These are phyloP conservation scores for Pseudopyrenochaeta lycopersici DNA, from an alignment of 2,329 filamentous ascomycete genomes.

Conservation along the genomic window DNA sequence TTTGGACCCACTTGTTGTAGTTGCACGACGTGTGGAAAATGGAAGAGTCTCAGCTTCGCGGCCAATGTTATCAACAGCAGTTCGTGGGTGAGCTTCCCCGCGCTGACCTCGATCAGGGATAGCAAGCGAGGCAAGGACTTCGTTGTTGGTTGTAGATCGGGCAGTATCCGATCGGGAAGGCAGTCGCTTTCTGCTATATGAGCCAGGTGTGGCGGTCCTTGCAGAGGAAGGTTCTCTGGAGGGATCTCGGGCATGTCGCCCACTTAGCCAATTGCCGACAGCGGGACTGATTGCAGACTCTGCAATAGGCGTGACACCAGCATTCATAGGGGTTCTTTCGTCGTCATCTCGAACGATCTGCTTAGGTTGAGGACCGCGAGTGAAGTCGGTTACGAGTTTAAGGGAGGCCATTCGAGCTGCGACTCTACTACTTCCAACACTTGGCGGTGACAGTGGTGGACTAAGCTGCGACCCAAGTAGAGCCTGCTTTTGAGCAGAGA, in stretches of 20 bases:
- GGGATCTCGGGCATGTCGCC: slow-evolving; percentile 38
- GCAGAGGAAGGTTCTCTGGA: slow-evolving; percentile 59
- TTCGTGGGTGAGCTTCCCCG: slow-evolving; percentile 39
- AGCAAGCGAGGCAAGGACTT: slow-evolving; percentile 43
- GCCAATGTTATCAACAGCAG: slow-evolving; percentile 50
- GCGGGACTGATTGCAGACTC: slow-evolving; percentile 72
- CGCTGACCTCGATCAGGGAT: slow-evolving; percentile 48
- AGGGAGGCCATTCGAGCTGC: slow-evolving; percentile 83
- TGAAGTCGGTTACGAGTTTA: slow-evolving; percentile 92
- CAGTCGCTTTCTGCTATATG: slow-evolving; percentile 72
- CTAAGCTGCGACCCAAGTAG: slow-evolving; percentile 67
- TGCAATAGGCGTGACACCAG: slow-evolving; percentile 87
- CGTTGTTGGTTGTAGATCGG: slow-evolving; percentile 42
- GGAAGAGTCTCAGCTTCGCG: slow-evolving; percentile 53
- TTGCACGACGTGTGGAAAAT: slow-evolving; percentile 44
- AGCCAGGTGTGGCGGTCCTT: slow-evolving; percentile 65
- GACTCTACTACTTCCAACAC: slow-evolving; percentile 60
- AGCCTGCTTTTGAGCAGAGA: slow-evolving; percentile 63
- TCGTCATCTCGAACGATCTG: slow-evolving; percentile 74
- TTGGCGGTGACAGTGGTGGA: slow-evolving; percentile 78
- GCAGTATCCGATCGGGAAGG: slow-evolving; percentile 57
- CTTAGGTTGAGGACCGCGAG: slow-evolving; percentile 53
- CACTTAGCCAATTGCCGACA: slow-evolving; percentile 55
- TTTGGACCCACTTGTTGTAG: slow-evolving; percentile 67
- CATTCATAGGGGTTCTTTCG: slow-evolving; percentile 76